These are phyloP conservation scores for Drechslera avenae DNA, from an alignment of 2,329 filamentous ascomycete genomes.

Conservation along the genomic window DNA sequence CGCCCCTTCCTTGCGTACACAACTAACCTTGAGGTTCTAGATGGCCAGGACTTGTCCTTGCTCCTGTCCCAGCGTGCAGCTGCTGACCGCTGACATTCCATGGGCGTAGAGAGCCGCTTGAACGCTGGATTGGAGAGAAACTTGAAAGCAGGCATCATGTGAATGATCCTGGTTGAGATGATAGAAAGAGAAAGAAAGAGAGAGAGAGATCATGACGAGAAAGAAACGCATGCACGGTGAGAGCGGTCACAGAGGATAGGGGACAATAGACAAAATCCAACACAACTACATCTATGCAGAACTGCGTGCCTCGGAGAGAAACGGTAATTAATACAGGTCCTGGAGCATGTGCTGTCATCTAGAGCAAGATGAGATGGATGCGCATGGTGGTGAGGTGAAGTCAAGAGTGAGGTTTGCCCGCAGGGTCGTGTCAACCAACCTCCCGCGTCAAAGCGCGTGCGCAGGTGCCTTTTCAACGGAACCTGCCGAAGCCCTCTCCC, in stretches of 20 bases:
- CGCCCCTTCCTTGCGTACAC: not conserved
- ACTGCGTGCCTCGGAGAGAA: not conserved
- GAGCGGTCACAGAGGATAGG: not conserved
- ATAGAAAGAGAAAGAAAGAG: no score
- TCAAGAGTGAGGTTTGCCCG: constrained; percentile 4
- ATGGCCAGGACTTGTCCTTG: not conserved
- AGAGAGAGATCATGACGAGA: not conserved
- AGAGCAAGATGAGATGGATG: not conserved
- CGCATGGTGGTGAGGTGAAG: constrained; percentile 11
- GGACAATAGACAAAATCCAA: not conserved
- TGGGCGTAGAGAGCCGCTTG: no score
- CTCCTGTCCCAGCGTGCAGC: no score
- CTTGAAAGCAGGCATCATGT: no score
- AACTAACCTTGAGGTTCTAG: not conserved
- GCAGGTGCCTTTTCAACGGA: constrained; percentile 5
- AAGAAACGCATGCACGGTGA: not conserved
- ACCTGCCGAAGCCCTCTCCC: constrained; percentile 13
- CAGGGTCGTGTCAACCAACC: not conserved
- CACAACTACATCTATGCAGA: not conserved
- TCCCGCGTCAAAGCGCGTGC: not conserved
- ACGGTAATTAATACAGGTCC: no score
- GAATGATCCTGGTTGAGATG: not conserved
- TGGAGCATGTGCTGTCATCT: not conserved
- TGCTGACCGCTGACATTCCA: no score
- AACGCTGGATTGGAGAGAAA: no score